Conservation (phyloP, 169 alveolate genomes). For the Cryptosporidium parvum region DNA sequence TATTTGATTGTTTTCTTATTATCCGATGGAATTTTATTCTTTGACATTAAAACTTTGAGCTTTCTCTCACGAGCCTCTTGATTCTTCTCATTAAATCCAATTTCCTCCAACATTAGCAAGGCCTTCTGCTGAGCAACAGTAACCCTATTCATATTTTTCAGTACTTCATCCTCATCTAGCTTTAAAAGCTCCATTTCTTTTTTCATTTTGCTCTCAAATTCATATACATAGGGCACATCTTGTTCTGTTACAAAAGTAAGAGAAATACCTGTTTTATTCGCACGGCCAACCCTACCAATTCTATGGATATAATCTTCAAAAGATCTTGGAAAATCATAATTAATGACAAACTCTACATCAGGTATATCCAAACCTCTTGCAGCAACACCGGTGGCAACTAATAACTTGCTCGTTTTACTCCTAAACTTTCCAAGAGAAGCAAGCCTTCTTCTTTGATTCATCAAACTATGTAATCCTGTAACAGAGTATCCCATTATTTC, state of each 20-base stretch:
- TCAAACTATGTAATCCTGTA: constrained; percentile 94
- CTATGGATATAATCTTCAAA: constrained; percentile 95
- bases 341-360: constrained; percentile 93
- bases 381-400: constrained; percentile 97
- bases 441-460: constrained; percentile 93
- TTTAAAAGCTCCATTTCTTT: constrained; percentile 82
- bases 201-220: constrained; percentile 82
- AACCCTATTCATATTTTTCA: constrained; percentile 90
- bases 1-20: background rate
- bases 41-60: constrained; percentile 34
- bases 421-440: constrained; percentile 95
- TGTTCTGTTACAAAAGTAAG: constrained; percentile 90
- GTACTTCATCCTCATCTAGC: constrained; percentile 89
- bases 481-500: constrained; percentile 92
- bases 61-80: constrained; percentile 42
- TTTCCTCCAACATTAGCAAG: constrained; percentile 62
- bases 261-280: constrained; percentile 95
- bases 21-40: constrained; percentile 12
- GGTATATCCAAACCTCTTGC: constrained; percentile 99
- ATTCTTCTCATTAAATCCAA: constrained; percentile 66
- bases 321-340: constrained; percentile 93
- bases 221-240: constrained; percentile 87
- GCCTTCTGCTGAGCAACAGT: constrained; percentile 89
- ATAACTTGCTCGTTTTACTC: constrained; percentile 87
- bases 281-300: constrained; percentile 98